Conservation (phyloP, 208 protist genomes). For the Chromosphaera perkinsii region DNA sequence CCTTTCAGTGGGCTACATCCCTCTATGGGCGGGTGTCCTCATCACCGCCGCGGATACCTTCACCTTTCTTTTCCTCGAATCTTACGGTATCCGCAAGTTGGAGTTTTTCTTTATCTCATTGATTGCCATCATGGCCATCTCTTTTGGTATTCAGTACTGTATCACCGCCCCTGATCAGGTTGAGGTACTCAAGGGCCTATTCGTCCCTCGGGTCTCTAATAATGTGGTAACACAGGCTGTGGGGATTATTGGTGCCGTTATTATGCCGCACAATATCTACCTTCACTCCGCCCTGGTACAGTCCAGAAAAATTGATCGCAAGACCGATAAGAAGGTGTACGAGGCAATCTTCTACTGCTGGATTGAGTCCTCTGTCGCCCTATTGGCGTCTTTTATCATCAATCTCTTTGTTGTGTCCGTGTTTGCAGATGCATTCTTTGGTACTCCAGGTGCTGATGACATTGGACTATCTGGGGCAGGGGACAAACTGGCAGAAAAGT, state of each 20-base stretch:
- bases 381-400: conserved; percentile 63
- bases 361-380: conserved; percentile 53
- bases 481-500: conserved; percentile 33
- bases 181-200: conserved; percentile 37
- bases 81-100: conserved; percentile 53
- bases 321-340: conserved; percentile 25
- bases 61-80: conserved; percentile 58
- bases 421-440: conserved; percentile 42
- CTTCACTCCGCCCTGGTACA: conserved; percentile 66
- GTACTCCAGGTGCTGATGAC: conserved; percentile 9
- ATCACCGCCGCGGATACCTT: conserved; percentile 66
- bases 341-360: conserved; percentile 54
- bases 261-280: conserved; percentile 76
- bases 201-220: conserved; percentile 23
- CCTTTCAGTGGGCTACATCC: conserved; percentile 27
- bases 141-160: conserved; percentile 11
- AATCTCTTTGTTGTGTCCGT: conserved; percentile 62
- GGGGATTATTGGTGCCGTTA: conserved; percentile 62
- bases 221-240: conserved; percentile 39
- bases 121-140: conserved; percentile 2
- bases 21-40: conserved; percentile 62
- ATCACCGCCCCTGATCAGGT: conserved; percentile 1
- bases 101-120: conserved; percentile 10
- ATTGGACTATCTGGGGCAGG: conserved; percentile 58
- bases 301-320: conserved; percentile 32